A percentile compares a stretch with the other conserved stretches of the same genome.
These are phyloP conservation scores for Hydnum rufescens DNA, from an alignment of 768 basidiomycete genomes.

Conservation along the genomic window DNA sequence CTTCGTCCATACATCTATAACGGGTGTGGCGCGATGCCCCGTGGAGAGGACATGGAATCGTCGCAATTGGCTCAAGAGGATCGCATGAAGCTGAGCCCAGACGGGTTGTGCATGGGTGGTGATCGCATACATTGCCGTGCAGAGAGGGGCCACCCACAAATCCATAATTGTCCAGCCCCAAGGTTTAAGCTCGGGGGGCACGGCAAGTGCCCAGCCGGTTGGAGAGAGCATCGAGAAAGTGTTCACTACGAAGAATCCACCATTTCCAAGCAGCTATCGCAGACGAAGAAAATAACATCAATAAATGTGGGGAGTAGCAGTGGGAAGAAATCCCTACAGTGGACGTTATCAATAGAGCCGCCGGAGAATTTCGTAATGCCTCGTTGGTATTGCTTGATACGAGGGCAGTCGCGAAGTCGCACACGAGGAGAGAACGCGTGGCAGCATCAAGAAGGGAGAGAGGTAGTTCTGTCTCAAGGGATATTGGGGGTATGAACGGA, in stretches of 20 bases:
- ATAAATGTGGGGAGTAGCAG: background rate
- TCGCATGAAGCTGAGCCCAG: slow-evolving; percentile 17
- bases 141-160: slow-evolving; percentile 64
- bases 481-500: slow-evolving; percentile 35
- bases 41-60: background rate
- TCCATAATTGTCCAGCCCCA: slow-evolving; percentile 78
- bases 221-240: slow-evolving; percentile 59
- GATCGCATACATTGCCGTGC: slow-evolving; percentile 60
- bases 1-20: background rate
- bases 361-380: slow-evolving; percentile 42
- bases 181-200: slow-evolving; percentile 59
- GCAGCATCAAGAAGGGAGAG: slow-evolving; percentile 59
- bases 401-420: slow-evolving; percentile 52
- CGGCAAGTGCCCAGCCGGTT: slow-evolving; percentile 42
- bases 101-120: slow-evolving; percentile 78
- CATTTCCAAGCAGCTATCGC: slow-evolving; percentile 46
- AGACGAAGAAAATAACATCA: background rate
- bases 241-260: slow-evolving; percentile 63
- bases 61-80: background rate
- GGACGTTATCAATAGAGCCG: slow-evolving; percentile 56
- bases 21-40: background rate
- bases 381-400: slow-evolving; percentile 34
- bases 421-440: slow-evolving; percentile 58
- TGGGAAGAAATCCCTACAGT: slow-evolving; percentile 28
- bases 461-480: slow-evolving; percentile 37